A percentile compares a stretch with the other conserved stretches of the same genome.
These are phyloP conservation scores for Chernovozyma sophiae-reginae DNA, from an alignment of 1,139 yeast species.

Conservation along the genomic window DNA sequence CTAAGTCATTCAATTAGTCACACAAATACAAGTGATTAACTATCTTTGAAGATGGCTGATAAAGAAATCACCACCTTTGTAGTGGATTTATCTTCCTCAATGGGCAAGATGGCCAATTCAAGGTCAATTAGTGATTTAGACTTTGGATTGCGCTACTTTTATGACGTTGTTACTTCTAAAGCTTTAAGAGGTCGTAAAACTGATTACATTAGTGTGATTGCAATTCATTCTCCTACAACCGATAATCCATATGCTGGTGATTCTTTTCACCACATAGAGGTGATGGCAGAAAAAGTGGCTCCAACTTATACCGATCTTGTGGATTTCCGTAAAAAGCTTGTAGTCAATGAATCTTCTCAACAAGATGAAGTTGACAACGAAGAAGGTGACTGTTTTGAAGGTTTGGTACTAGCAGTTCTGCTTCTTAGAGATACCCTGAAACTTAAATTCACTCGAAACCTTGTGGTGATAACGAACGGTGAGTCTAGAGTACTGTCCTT, in stretches of 20 bases:
- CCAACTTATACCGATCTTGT: constrained; percentile 22
- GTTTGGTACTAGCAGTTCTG: constrained; percentile 27
- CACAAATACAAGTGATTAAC: background rate
- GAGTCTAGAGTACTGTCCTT: constrained; percentile 11
- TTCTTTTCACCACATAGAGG: constrained; percentile 24
- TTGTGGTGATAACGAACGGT: constrained; percentile 47
- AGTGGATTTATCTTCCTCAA: constrained; percentile 46
- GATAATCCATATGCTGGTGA: constrained; percentile 18
- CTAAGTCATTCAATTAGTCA: no score
- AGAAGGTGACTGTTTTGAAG: constrained; percentile 23
- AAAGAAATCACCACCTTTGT: constrained; percentile 52
- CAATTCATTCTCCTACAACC: constrained; percentile 31
- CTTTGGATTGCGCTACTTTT: constrained; percentile 35
- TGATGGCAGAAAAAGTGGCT: constrained; percentile 19
- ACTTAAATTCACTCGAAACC: constrained; percentile 30
- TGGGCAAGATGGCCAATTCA: constrained; percentile 27
- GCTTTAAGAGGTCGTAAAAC: constrained; percentile 51
- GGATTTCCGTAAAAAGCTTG: constrained; percentile 7
- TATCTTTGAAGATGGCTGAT: constrained; percentile 22
- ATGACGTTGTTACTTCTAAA: constrained; percentile 40
- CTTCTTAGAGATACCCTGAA: constrained; percentile 25
- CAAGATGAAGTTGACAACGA: background rate
- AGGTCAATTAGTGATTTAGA: constrained; percentile 28
- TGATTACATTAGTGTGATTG: constrained; percentile 48
- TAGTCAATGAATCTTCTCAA: background rate